Evolutionary conservation across 1,284 basidiomycete genomes (phyloP).

Genomic region (Apiotrichum montevideense): DNA sequence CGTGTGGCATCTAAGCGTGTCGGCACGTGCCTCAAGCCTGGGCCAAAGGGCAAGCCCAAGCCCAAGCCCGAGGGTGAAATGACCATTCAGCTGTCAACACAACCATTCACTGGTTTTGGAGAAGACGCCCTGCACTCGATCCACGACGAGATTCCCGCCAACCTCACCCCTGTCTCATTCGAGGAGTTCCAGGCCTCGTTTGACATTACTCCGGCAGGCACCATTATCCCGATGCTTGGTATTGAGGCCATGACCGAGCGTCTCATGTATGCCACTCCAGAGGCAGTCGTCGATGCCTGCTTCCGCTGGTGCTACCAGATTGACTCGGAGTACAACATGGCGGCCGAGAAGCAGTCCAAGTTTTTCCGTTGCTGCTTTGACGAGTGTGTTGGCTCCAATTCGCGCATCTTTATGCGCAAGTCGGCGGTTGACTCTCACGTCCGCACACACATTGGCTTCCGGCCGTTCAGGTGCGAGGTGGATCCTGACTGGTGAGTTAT

Average conservation of each 20-base stretch:
- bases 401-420: conserved; percentile 19
- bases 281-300: conserved; percentile 16
- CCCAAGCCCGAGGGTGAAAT: conserved; percentile 3
- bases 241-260: conserved; percentile 16
- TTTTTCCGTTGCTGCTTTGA: conserved; percentile 21
- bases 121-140: conserved; percentile 1
- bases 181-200: conserved; percentile 16
- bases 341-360: conserved; percentile 19
- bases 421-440: conserved; percentile 18
- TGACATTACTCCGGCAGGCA: conserved; percentile 7
- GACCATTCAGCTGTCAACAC: neutral
- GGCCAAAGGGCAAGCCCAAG: conserved; percentile 23
- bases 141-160: neutral
- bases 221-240: conserved; percentile 11
- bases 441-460: conserved; percentile 19
- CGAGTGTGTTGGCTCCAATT: conserved; percentile 10
- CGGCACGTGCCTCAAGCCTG: conserved; percentile 25
- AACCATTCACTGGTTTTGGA: neutral
- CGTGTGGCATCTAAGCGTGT: conserved; percentile 17
- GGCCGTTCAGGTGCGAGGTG: conserved; percentile 16
- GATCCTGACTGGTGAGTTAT: conserved; percentile 16
- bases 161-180: conserved; percentile 11
- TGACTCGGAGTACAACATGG: conserved; percentile 15
- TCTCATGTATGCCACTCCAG: conserved; percentile 16
- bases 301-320: conserved; percentile 19